Base-by-base conservation (phyloP, 805 yeast species). In the Schwanniomyces occidentalis region DNA sequence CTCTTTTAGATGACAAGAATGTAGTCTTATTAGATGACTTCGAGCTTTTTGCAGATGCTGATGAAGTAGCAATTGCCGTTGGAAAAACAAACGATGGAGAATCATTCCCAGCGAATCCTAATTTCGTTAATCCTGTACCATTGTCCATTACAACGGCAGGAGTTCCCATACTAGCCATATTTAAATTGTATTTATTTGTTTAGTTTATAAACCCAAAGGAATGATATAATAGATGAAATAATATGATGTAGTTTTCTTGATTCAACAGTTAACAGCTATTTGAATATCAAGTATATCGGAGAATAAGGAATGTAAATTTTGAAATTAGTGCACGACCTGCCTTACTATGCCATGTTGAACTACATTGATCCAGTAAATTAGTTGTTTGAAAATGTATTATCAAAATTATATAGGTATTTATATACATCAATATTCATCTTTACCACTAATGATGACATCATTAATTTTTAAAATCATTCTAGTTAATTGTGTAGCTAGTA, bases 111-210 rank as follows among this genome's bases (percentile, higher is more conserved):
- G 99, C 99, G 68, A 90, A 93, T 17, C 99, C 99, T 48, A 93
- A 75, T 61, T 93, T 93, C 58, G 99, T 93, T 51, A 90, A 73
- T 47, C 99, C 99, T 51, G 99, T 93, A 75, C 99, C 99, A 61
- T 91, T 91, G 74, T 88, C 96, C 96, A 89, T 89, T 60, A 89
- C 95, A 71, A 89, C 91, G 40, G 96, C 95, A 25, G 96, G 96
- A 40, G 86, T 82, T 46, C 81, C 81, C 64, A 80, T 67, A 56
- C 77, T 71, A 27, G 82, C 73, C 84, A 79, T 79, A n/a, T n/a
- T n/a, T n/a, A n/a, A n/a, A n/a, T n/a, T n/a, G n/a, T n/a, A n/a
- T n/a, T n/a, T n/a, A n/a, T n/a, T n/a, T n/a, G n/a, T n/a, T n/a
- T n/a, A n/a, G n/a, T n/a, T n/a, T n/a, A n/a, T n/a, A n/a, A n/a